phyloP scores from a whole-genome alignment of 176 grass and related monocot genomes.

The Cenchrus fungigraminus region DNA sequence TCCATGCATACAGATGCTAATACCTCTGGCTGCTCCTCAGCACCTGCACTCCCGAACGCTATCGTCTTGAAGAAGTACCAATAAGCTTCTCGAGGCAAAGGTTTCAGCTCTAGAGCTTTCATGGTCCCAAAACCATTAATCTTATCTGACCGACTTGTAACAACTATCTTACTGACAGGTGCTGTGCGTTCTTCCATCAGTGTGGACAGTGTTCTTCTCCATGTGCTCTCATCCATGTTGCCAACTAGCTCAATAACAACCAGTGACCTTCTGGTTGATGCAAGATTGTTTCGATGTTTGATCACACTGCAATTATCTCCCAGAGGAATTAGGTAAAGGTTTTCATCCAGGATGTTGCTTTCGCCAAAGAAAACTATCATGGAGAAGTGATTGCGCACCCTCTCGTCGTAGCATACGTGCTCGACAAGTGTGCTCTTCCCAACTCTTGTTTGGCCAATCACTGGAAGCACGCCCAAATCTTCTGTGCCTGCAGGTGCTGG shows the following conservation, averaged over 20 bases:
- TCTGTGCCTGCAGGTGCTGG: no score
- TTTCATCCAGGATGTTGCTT: background rate
- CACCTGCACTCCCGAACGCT: background rate
- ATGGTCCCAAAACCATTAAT: background rate
- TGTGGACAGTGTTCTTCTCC: conserved; percentile 9
- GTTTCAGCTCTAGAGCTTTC: background rate
- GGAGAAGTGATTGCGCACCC: conserved; percentile 40
- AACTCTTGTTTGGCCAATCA: background rate
- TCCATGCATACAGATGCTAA: background rate
- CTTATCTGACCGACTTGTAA: background rate
- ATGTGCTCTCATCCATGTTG: background rate
- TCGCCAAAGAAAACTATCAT: background rate
- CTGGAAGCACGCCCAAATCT: conserved; percentile 9
- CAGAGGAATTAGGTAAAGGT: background rate
- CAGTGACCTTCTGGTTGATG: background rate
- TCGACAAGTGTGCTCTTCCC: conserved; percentile 57
- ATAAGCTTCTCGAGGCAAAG: background rate
- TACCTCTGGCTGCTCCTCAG: background rate
- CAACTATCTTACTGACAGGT: background rate
- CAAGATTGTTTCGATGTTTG: background rate
- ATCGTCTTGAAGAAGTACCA: conserved; percentile 29
- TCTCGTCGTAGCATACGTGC: conserved; percentile 45
- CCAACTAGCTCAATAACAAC: background rate
- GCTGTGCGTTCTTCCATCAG: no score
- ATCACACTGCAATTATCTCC: background rate